phyloP scores from a whole-genome alignment of 2,329 filamentous ascomycete species.

The Alternaria atra region DNA sequence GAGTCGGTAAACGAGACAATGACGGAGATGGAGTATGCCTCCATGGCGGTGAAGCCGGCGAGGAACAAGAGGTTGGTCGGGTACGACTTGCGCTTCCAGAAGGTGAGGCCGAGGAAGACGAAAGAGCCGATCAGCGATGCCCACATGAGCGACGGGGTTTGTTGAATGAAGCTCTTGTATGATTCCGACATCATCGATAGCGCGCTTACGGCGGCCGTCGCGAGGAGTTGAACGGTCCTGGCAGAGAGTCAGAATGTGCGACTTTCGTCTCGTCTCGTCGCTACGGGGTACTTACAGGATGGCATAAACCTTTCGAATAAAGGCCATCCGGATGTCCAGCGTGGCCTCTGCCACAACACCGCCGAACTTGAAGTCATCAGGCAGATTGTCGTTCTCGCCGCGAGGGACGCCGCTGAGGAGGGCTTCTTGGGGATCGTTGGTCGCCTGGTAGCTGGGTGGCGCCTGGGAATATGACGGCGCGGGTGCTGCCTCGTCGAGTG shows the following conservation, averaged over 20 bases:
- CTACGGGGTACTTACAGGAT: conserved; percentile 70
- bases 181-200: conserved; percentile 82
- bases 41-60: conserved; percentile 84
- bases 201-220: conserved; percentile 80
- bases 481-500: conserved; percentile 69
- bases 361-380: conserved; percentile 98
- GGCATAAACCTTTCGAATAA: conserved; percentile 95
- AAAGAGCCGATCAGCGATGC: conserved; percentile 68
- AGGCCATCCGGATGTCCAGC: conserved; percentile 95
- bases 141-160: conserved; percentile 84
- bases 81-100: conserved; percentile 69
- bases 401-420: conserved; percentile 73
- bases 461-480: conserved; percentile 69
- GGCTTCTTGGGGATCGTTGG: conserved; percentile 65
- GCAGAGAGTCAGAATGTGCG: conserved; percentile 21
- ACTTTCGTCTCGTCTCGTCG: background rate
- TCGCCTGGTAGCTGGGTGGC: conserved; percentile 81
- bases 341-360: conserved; percentile 93
- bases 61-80: conserved; percentile 95
- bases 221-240: conserved; percentile 86
- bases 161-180: conserved; percentile 89
- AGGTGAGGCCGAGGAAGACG: conserved; percentile 50
- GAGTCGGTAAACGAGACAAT: conserved; percentile 90
- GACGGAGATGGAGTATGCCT: conserved; percentile 93
- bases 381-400: conserved; percentile 86